These are phyloP conservation scores for Kwoniella sp. DNA, from an alignment of 768 basidiomycete species.

Conservation along the genomic window DNA sequence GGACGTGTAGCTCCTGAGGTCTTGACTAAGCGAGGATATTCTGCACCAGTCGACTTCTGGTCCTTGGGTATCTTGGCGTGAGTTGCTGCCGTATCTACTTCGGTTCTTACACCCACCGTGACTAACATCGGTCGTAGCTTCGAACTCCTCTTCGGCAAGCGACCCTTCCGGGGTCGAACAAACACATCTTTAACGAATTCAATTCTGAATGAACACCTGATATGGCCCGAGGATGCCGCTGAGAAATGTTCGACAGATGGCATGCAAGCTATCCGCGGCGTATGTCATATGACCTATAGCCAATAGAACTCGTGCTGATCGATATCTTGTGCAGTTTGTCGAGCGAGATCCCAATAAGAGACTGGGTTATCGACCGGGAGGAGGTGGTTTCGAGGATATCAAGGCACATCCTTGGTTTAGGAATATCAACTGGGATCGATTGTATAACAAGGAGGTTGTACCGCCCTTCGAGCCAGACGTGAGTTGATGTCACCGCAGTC, in stretches of 20 bases:
- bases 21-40: conserved; percentile 88
- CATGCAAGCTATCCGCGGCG: conserved; percentile 76
- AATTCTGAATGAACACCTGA: conserved; percentile 81
- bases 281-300: conserved; percentile 59
- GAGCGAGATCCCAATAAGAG: conserved; percentile 81
- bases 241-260: conserved; percentile 75
- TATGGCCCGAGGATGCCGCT: conserved; percentile 88
- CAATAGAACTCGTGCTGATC: not conserved
- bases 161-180: conserved; percentile 90
- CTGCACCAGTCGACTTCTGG: conserved; percentile 95
- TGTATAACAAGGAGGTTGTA: conserved; percentile 66
- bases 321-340: conserved; percentile 65
- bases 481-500: conserved; percentile 56
- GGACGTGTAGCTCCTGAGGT: conserved; percentile 74
- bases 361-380: conserved; percentile 73
- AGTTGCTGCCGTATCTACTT: too few relatives aligned
- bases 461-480: conserved; percentile 93
- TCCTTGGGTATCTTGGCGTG: conserved; percentile 87
- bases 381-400: conserved; percentile 78
- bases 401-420: conserved; percentile 83
- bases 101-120: conserved; percentile 15
- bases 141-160: conserved; percentile 85
- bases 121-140: conserved; percentile 51
- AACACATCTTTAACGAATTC: conserved; percentile 90
- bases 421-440: conserved; percentile 74